Evolutionary conservation across 2,329 filamentous ascomycete genomes (phyloP).

Genomic region (Hypoxylon sp.): DNA sequence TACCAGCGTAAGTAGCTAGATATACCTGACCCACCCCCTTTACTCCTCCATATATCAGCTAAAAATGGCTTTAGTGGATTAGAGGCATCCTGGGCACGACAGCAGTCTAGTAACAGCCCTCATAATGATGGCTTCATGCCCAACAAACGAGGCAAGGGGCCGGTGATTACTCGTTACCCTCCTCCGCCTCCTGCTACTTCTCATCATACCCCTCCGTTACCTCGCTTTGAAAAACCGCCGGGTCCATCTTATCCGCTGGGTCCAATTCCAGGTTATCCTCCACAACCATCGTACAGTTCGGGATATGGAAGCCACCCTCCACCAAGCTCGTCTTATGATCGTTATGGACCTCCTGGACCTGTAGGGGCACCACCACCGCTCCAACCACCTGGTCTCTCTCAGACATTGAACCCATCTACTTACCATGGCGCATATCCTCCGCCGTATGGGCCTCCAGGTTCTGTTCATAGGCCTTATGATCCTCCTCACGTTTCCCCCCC

Average conservation of each 20-base stretch:
- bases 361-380: conserved; percentile 31
- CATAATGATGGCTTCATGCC: conserved; percentile 44
- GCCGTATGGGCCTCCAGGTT: conserved; percentile 27
- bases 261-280: conserved; percentile 39
- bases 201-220: conserved; percentile 39
- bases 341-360: conserved; percentile 40
- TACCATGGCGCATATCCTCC: conserved; percentile 34
- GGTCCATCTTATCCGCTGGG: conserved; percentile 44
- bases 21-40: background rate
- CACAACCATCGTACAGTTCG: conserved; percentile 39
- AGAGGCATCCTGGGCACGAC: conserved; percentile 52
- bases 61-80: conserved; percentile 49
- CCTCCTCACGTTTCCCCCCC: conserved; percentile 36
- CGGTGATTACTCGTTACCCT: conserved; percentile 54
- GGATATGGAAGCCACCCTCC: conserved; percentile 33
- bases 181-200: conserved; percentile 46
- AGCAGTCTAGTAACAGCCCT: conserved; percentile 48
- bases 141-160: conserved; percentile 51
- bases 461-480: conserved; percentile 39
- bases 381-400: conserved; percentile 34
- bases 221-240: conserved; percentile 37
- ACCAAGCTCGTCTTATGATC: conserved; percentile 39
- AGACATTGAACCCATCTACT: conserved; percentile 33
- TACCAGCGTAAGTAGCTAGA: conserved; percentile 54
- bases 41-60: conserved; percentile 26